Base-by-base conservation (phyloP, 495 filamentous ascomycete species). In the Aspergillus sparsus region DNA sequence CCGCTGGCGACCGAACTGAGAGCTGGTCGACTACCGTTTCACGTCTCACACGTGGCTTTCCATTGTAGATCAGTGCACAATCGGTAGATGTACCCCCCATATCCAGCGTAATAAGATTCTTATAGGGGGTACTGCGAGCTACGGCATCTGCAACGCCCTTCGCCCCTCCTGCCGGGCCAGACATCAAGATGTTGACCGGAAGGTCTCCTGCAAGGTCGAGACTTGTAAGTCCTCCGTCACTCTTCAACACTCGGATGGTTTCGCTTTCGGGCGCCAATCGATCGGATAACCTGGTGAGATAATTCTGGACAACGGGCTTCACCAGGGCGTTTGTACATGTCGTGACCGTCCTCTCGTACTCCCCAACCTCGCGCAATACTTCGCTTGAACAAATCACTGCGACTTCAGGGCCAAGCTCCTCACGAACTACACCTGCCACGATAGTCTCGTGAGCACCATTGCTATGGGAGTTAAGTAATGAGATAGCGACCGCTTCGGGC, bases 31-130 rank as follows among this genome's bases (percentile, higher is more conserved):
- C 71, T 0, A 75, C 72, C 0, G 79, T 82, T 55, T 81, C 78
- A 6, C 79, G 72, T 41, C 79, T 75, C 7, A 82, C 62, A 9
- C 70, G 76, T n/a, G 75, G 78, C 50, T 75, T 69, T 4, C 75
- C 75, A 12, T 79, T 66, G 12, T 79, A 73, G 21, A 82, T 78
- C 6, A 81, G 61, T 0, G 80, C 78, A 52, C 75, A 74, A 49
- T 82, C 80, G 0, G 79, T 82, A 0, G 75, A 79, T 0, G 80
- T 82, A 6, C 79, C 80, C 9, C 80, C 79, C 78, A 82, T 81
- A 50, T 82, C 80, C 10, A 82, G 41, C 0, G 80, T 82, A 27
- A 81, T 80, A 0, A 82, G 57, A 33, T 82, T 80, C 63, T 80
- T 80, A 54, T 77, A 79, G 6, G 70, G 67, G 0, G 80, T 81